Conservation (phyloP, 2,329 filamentous ascomycete genomes). For the Clonostachys sp. region DNA sequence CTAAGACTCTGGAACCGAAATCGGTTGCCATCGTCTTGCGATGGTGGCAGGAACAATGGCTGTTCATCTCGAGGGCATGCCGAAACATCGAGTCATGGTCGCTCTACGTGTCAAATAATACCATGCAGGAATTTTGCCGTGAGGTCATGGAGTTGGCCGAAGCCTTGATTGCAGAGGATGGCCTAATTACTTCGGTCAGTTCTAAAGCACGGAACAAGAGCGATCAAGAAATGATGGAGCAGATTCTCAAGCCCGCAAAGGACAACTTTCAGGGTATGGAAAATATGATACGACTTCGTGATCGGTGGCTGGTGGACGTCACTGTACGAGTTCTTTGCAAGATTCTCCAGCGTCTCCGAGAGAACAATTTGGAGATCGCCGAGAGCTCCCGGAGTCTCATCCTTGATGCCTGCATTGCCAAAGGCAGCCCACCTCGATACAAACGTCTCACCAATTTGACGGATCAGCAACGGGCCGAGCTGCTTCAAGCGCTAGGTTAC, state of each 20-base stretch:
- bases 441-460: constrained; percentile 74
- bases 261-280: constrained; percentile 63
- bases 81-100: constrained; percentile 82
- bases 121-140: constrained; percentile 90
- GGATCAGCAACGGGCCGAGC: constrained; percentile 77
- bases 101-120: constrained; percentile 63
- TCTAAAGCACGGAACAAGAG: constrained; percentile 19
- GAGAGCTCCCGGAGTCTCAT: constrained; percentile 56
- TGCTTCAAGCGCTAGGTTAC: constrained; percentile 60
- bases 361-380: constrained; percentile 69
- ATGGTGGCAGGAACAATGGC: constrained; percentile 86
- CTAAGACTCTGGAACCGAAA: constrained; percentile 48
- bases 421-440: constrained; percentile 46
- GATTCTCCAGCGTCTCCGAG: constrained; percentile 74
- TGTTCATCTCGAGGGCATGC: constrained; percentile 75
- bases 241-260: constrained; percentile 31
- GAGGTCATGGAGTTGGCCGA: constrained; percentile 95
- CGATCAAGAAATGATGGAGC: constrained; percentile 30
- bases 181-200: constrained; percentile 68
- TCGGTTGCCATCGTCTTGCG: constrained; percentile 64
- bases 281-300: constrained; percentile 86
- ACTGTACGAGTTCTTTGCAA: constrained; percentile 81
- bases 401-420: constrained; percentile 59
- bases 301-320: constrained; percentile 78
- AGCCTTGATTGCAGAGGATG: constrained; percentile 77